Conservation (phyloP, 2,329 filamentous ascomycete genomes). For the Exophiala mesophila region DNA sequence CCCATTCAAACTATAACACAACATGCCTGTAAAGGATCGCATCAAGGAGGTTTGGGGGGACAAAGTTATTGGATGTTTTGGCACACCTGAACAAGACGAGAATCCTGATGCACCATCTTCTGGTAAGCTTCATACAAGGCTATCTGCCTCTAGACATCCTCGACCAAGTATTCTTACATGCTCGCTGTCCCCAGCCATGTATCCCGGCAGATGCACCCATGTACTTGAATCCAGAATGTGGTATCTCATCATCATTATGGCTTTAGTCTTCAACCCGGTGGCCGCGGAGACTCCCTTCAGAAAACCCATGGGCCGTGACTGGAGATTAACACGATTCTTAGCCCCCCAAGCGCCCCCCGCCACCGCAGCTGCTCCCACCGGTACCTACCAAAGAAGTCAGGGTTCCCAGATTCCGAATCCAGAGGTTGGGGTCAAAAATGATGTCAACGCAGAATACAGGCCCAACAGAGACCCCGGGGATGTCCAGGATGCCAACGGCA, state of each 20-base stretch:
- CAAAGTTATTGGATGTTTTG: background rate
- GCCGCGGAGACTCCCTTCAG: too few species aligned
- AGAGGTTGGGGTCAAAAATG: background rate
- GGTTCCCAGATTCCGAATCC: background rate
- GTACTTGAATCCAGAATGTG: background rate
- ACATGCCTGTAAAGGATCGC: background rate
- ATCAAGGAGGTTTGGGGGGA: background rate
- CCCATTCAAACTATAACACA: background rate
- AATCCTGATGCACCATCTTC: background rate
- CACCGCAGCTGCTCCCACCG: background rate
- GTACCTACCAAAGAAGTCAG: background rate
- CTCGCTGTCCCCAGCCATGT: background rate
- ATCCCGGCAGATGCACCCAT: background rate
- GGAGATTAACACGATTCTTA: too few species aligned
- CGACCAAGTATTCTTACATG: background rate
- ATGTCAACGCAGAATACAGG: background rate
- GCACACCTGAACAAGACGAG: background rate
- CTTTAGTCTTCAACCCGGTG: background rate
- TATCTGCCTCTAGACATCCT: background rate
- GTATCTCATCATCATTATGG: background rate
- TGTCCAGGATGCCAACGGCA: conserved; percentile 7
- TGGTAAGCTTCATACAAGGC: background rate
- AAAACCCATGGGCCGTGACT: background rate
- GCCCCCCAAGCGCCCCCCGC: too few species aligned
- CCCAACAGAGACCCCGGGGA: background rate